Conservation (phyloP, 2,329 filamentous ascomycete genomes). For the Aspergillus eucalypticola region DNA sequence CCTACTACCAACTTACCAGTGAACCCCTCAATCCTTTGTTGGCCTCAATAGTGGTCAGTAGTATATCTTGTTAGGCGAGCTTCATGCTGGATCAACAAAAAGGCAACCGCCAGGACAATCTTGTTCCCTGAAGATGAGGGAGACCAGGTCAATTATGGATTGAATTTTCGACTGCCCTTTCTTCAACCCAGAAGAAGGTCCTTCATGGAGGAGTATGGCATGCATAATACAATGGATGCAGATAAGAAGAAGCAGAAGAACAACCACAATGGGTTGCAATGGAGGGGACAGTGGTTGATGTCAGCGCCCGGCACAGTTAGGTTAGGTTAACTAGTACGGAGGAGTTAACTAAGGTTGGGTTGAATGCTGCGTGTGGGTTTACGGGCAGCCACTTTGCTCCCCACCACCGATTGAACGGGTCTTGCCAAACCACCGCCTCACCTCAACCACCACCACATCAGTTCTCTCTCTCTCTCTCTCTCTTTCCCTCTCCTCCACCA, state of each 20-base stretch:
- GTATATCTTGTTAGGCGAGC: background rate
- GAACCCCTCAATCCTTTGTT: background rate
- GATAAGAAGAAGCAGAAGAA: background rate
- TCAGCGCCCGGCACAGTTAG: conserved; percentile 18
- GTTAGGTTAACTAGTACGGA: no score
- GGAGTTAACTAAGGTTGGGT: conserved; percentile 6
- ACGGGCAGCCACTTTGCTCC: conserved; percentile 21
- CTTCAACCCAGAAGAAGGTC: background rate
- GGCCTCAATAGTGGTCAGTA: background rate
- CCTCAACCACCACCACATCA: conserved; percentile 14
- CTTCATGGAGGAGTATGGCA: background rate
- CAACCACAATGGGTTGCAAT: background rate
- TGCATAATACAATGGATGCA: background rate
- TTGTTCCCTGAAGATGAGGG: background rate
- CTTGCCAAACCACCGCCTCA: conserved; percentile 25
- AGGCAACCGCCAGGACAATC: background rate
- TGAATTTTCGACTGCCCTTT: background rate
- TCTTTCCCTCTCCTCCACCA: background rate
- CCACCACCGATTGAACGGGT: conserved; percentile 19
- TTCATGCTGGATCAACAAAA: background rate
- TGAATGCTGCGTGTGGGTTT: conserved; percentile 15
- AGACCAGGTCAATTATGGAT: background rate
- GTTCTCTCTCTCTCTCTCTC: no score
- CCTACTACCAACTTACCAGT: no score
- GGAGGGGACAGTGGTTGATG: conserved; percentile 20